A percentile compares a stretch with the other conserved stretches of the same genome.
Evolutionary conservation across 805 yeast species (phyloP).

Genomic region (Zygotorulaspora chibaensis): DNA sequence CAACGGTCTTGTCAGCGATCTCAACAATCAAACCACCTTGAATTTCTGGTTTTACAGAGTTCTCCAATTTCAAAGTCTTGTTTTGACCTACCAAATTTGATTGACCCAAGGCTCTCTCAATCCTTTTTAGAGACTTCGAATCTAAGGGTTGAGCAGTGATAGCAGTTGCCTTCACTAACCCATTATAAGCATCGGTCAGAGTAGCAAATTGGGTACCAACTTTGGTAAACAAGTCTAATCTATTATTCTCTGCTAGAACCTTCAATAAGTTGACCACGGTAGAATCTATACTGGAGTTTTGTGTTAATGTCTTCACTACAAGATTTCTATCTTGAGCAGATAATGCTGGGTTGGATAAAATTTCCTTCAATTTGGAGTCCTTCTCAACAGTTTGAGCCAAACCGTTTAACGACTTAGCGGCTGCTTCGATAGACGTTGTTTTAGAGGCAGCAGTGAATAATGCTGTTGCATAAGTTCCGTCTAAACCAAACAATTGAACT

Average conservation of each 20-base stretch:
- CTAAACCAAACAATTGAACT: slow-evolving; percentile 88
- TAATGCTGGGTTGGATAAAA: slow-evolving; percentile 79
- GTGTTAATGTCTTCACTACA: slow-evolving; percentile 57
- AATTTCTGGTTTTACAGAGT: slow-evolving; percentile 82
- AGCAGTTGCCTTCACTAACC: slow-evolving; percentile 88
- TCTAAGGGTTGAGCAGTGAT: slow-evolving; percentile 86
- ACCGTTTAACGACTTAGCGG: slow-evolving; percentile 59
- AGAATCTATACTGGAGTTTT: slow-evolving; percentile 53
- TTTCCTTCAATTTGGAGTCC: slow-evolving; percentile 60
- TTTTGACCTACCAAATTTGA: slow-evolving; percentile 81
- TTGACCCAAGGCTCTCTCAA: slow-evolving; percentile 70
- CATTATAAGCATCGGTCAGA: slow-evolving; percentile 84
- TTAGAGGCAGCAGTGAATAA: slow-evolving; percentile 87
- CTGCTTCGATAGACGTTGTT: slow-evolving; percentile 68
- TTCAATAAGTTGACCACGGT: slow-evolving; percentile 73
- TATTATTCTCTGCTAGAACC: slow-evolving; percentile 91
- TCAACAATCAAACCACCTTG: slow-evolving; percentile 95
- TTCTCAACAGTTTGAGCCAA: slow-evolving; percentile 48
- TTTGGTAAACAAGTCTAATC: slow-evolving; percentile 64
- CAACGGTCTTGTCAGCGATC: slow-evolving; percentile 95
- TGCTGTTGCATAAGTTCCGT: slow-evolving; percentile 96
- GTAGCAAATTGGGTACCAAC: slow-evolving; percentile 68
- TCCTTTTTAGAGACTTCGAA: slow-evolving; percentile 67
- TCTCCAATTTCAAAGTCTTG: slow-evolving; percentile 78
- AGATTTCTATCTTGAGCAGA: slow-evolving; percentile 66